Evolutionary conservation across 2,329 filamentous ascomycete species (phyloP).

Genomic region (Ascochyta viciae-villosae): DNA sequence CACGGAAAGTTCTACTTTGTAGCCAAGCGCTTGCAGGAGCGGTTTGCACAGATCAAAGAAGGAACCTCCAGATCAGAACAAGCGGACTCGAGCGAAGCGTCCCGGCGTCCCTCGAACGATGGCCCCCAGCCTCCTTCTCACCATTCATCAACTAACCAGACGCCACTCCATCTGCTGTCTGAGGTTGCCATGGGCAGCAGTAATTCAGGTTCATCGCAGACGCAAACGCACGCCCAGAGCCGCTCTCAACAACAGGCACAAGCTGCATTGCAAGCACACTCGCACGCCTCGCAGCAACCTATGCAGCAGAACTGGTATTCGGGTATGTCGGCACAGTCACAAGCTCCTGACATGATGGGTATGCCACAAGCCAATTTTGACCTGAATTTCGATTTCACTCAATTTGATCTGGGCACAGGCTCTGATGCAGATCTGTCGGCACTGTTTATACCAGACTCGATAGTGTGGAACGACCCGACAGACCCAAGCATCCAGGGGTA

Average conservation of each 20-base stretch:
- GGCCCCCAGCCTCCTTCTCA: slow-evolving; percentile 25
- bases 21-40: slow-evolving; percentile 54
- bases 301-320: slow-evolving; percentile 41
- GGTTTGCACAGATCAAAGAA: slow-evolving; percentile 54
- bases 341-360: slow-evolving; percentile 33
- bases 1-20: slow-evolving; percentile 58
- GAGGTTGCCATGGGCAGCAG: slow-evolving; percentile 51
- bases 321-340: slow-evolving; percentile 25
- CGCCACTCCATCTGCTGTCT: slow-evolving; percentile 48
- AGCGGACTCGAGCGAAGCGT: slow-evolving; percentile 30
- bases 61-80: slow-evolving; percentile 46
- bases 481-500: slow-evolving; percentile 27
- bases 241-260: slow-evolving; percentile 34
- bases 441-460: slow-evolving; percentile 46
- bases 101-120: slow-evolving; percentile 26
- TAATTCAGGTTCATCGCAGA: slow-evolving; percentile 21
- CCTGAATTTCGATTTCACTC: slow-evolving; percentile 46
- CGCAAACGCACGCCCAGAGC: slow-evolving; percentile 15
- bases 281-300: slow-evolving; percentile 28
- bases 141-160: slow-evolving; percentile 43
- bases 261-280: slow-evolving; percentile 34
- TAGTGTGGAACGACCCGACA: slow-evolving; percentile 39
- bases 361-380: slow-evolving; percentile 41
- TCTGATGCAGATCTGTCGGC: slow-evolving; percentile 47
- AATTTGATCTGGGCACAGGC: slow-evolving; percentile 46